Conservation (phyloP, 2,329 filamentous ascomycete genomes). For the Cryphonectria naterciae region DNA sequence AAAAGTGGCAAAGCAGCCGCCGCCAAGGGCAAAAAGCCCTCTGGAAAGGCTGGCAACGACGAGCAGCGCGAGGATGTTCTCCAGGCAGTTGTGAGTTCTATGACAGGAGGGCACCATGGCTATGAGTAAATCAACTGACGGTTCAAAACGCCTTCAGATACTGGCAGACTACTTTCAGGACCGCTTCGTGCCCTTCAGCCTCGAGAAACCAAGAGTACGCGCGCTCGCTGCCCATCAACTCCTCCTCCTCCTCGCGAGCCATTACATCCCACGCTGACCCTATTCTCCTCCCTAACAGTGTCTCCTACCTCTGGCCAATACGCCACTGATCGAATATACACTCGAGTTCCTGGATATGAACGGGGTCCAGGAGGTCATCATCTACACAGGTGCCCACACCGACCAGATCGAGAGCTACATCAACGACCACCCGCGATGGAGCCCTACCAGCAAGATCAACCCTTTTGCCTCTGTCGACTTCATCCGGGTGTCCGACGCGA, state of each 20-base stretch:
- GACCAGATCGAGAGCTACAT: slow-evolving; percentile 89
- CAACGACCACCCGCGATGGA: slow-evolving; percentile 72
- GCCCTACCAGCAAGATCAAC: slow-evolving; percentile 56
- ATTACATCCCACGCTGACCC: slow-evolving; percentile 26
- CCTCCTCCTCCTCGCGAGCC: too few relatives aligned
- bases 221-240: slow-evolving; percentile 34
- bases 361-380: slow-evolving; percentile 89
- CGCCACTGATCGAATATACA: slow-evolving; percentile 94
- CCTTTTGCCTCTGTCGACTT: slow-evolving; percentile 83
- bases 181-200: slow-evolving; percentile 84
- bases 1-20: slow-evolving; percentile 42
- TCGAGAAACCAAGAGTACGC: slow-evolving; percentile 83
- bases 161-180: slow-evolving; percentile 95
- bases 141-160: slow-evolving; percentile 57
- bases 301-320: slow-evolving; percentile 90
- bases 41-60: slow-evolving; percentile 49
- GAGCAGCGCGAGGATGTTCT: slow-evolving; percentile 64
- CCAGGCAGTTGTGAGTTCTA: slow-evolving; percentile 56
- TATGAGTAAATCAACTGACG: slow-evolving; percentile 29
- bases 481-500: slow-evolving; percentile 80
- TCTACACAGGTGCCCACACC: slow-evolving; percentile 88
- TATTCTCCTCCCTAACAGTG: slow-evolving; percentile 59
- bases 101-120: slow-evolving; percentile 32
- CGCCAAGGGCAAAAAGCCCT: slow-evolving; percentile 57
- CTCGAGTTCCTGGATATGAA: slow-evolving; percentile 95